Percentiles rank a stretch among this genome's conserved stretches.
Evolutionary conservation across 306 rosid species (phyloP).

Genomic region (Hippophae gyantsensis): DNA sequence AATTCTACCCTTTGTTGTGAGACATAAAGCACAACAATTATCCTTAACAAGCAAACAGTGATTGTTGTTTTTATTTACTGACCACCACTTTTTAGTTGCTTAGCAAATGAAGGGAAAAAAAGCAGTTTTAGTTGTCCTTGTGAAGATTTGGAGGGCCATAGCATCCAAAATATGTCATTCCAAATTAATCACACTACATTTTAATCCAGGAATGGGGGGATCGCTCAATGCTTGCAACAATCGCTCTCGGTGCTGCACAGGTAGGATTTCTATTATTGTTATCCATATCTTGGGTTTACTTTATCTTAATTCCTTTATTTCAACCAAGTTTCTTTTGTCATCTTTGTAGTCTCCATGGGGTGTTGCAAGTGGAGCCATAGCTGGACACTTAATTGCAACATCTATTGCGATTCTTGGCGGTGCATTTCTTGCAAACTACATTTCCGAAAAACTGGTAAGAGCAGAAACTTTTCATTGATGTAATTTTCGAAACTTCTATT

Average conservation of each 20-base stretch:
- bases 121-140: not conserved
- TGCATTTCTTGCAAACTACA: constrained; percentile 83
- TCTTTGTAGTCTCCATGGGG: constrained; percentile 88
- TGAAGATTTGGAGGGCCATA: constrained; percentile 6
- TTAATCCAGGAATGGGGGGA: constrained; percentile 96
- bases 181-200: constrained; percentile 15
- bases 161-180: constrained; percentile 10
- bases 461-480: constrained; percentile 3
- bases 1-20: no score
- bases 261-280: constrained; percentile 29
- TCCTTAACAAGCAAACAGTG: no score
- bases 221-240: constrained; percentile 97
- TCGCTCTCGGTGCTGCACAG: constrained; percentile 97
- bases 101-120: no score
- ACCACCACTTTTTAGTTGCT: no score
- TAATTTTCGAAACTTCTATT: constrained; percentile 4
- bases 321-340: constrained; percentile 11
- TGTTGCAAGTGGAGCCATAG: constrained; percentile 89
- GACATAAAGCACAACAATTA: no score
- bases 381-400: constrained; percentile 79
- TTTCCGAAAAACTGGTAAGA: constrained; percentile 88
- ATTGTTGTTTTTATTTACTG: no score
- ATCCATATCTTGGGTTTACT: not conserved
- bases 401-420: constrained; percentile 77
- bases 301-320: not conserved